These are phyloP conservation scores for Exophiala phaeomuriformis DNA, from an alignment of 2,329 filamentous ascomycete genomes.

Conservation along the genomic window DNA sequence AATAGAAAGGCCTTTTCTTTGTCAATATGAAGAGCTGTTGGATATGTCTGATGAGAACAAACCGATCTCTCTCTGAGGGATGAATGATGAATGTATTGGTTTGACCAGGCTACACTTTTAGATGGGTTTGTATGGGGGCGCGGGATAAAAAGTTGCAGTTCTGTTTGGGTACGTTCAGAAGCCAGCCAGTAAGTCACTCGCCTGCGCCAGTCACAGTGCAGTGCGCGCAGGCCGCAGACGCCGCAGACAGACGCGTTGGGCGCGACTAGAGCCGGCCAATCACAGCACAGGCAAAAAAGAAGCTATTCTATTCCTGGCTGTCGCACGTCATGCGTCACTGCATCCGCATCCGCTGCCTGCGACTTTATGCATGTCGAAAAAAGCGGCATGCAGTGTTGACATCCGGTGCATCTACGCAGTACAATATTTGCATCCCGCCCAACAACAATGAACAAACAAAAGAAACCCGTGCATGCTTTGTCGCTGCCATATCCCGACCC, in stretches of 20 bases:
- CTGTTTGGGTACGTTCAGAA: background rate
- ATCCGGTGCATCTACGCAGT: no score
- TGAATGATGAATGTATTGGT: background rate
- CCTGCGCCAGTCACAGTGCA: no score
- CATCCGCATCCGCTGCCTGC: no score
- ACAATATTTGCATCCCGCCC: background rate
- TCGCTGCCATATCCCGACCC: conserved; percentile 21
- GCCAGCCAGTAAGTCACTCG: no score
- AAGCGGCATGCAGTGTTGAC: no score
- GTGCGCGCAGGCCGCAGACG: no score
- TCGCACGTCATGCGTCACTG: no score
- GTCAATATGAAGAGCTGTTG: background rate
- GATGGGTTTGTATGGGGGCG: background rate
- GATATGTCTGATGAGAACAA: background rate
- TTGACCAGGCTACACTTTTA: conserved; percentile 6
- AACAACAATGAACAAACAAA: conserved; percentile 14
- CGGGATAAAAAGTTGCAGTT: background rate
- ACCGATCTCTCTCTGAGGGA: background rate
- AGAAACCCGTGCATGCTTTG: conserved; percentile 17
- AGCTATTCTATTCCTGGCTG: no score
- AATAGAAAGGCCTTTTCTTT: background rate
- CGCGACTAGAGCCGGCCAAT: no score
- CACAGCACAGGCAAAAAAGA: no score
- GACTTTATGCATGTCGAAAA: no score
- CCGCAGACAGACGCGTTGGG: no score